Evolutionary conservation across 768 basidiomycete genomes (phyloP).

Genomic region (Agaricus subrufescens): DNA sequence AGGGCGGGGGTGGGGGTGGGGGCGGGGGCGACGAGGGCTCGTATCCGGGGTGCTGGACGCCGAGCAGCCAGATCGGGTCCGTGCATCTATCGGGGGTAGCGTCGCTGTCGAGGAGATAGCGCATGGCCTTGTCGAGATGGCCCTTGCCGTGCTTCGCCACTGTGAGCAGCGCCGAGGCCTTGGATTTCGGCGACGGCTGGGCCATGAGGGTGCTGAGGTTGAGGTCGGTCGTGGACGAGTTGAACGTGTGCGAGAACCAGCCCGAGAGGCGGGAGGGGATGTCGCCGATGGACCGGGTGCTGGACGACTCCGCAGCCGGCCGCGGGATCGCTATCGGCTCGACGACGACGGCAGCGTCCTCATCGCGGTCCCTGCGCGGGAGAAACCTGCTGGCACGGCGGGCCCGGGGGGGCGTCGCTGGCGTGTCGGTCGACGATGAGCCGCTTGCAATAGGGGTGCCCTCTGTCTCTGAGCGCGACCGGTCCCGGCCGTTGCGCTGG

Average conservation of each 20-base stretch:
- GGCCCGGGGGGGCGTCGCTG: conserved; percentile 21
- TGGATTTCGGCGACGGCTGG: conserved; percentile 19
- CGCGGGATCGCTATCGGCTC: conserved; percentile 55
- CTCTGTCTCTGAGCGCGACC: conserved; percentile 49
- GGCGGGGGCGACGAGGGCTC: conserved; percentile 33
- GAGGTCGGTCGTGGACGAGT: conserved; percentile 66
- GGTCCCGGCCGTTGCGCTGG: conserved; percentile 58
- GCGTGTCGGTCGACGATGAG: conserved; percentile 22
- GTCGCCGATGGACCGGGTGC: conserved; percentile 44
- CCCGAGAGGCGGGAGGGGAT: conserved; percentile 73
- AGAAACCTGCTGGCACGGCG: conserved; percentile 33
- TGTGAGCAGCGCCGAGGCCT: conserved; percentile 45
- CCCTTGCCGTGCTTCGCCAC: conserved; percentile 73
- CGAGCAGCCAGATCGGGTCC: conserved; percentile 88
- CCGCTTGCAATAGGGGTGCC: conserved; percentile 34
- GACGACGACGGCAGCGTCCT: conserved; percentile 46
- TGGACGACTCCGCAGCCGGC: conserved; percentile 41
- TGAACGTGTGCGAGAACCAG: conserved; percentile 79
- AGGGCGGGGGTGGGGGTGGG: conserved; percentile 2
- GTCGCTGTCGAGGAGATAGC: conserved; percentile 90
- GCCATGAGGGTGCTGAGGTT: conserved; percentile 57
- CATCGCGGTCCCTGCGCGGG: conserved; percentile 25
- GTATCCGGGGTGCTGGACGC: conserved; percentile 75
- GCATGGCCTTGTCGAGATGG: conserved; percentile 77
- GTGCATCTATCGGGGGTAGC: conserved; percentile 76